Percentiles rank a stretch among this genome's conserved stretches.
phyloP scores from a whole-genome alignment of 164 flowering plant species.

The Magnolia kwangsiensis region DNA sequence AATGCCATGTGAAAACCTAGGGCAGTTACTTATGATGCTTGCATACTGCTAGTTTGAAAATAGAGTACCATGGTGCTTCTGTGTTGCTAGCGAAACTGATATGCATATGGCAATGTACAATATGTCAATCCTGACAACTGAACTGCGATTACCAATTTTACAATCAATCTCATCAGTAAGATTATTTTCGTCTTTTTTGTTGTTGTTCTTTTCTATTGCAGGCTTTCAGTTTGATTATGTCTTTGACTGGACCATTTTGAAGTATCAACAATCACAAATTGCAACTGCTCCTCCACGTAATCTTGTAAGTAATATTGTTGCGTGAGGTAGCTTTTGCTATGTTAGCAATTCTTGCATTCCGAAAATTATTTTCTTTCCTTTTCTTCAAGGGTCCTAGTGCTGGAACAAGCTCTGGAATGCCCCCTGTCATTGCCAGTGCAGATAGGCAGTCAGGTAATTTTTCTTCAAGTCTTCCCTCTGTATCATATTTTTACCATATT shows the following conservation, averaged over 20 bases:
- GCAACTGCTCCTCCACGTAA: conserved; percentile 63
- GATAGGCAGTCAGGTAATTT: conserved; percentile 55
- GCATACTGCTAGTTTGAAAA: no score
- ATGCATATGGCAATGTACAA: no score
- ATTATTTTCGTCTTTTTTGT: neutral
- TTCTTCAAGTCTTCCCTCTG: no score
- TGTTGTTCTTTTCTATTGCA: conserved; percentile 18
- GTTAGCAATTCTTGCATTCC: neutral
- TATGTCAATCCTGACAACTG: no score
- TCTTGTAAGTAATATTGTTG: conserved; percentile 35
- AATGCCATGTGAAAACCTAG: no score
- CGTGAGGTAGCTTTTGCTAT: neutral
- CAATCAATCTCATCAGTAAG: neutral
- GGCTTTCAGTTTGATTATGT: conserved; percentile 94
- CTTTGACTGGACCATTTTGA: conserved; percentile 88
- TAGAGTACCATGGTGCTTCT: no score
- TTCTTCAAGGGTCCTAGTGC: conserved; percentile 48
- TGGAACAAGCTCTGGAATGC: conserved; percentile 68
- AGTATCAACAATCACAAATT: conserved; percentile 84
- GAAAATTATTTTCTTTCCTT: conserved; percentile 8
- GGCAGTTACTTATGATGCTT: no score
- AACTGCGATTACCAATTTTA: neutral
- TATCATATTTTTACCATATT: no score
- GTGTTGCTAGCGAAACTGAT: no score
- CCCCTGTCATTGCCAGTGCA: conserved; percentile 43